A percentile compares a stretch with the other conserved stretches of the same genome.
These are phyloP conservation scores for Fusarium armeniacum DNA, from an alignment of 2,329 filamentous ascomycete species.

Conservation along the genomic window DNA sequence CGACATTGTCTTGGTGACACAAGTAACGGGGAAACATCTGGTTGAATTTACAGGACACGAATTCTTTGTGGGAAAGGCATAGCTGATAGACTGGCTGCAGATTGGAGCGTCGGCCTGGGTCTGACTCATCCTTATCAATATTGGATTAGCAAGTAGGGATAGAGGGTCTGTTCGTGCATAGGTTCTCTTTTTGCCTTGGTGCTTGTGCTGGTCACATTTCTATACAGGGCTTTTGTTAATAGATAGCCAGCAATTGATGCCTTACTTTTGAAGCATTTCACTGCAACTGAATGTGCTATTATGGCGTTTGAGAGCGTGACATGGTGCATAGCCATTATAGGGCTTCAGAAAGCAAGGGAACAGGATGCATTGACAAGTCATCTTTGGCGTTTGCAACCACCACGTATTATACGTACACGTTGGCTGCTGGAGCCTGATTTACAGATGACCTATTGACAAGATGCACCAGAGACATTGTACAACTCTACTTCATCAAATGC, in stretches of 20 bases:
- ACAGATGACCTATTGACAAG: neutral
- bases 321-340: neutral
- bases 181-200: constrained; percentile 13
- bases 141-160: constrained; percentile 26
- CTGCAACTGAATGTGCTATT: neutral
- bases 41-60: constrained; percentile 22
- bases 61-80: constrained; percentile 10
- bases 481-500: neutral
- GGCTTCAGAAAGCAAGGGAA: neutral
- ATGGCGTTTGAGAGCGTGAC: neutral
- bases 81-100: constrained; percentile 22
- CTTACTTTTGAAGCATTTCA: neutral
- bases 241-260: constrained; percentile 33
- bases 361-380: constrained; percentile 7
- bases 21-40: constrained; percentile 27
- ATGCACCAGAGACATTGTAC: neutral
- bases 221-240: constrained; percentile 29
- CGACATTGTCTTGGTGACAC: constrained; percentile 36
- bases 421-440: neutral
- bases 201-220: constrained; percentile 46
- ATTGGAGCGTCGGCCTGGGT: constrained; percentile 1
- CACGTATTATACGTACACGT: neutral
- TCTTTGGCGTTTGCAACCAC: neutral
- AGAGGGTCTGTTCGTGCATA: constrained; percentile 17
- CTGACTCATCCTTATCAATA: constrained; percentile 13